A percentile compares a stretch with the other conserved stretches of the same genome.
Evolutionary conservation across 176 grass and related monocot genomes (phyloP).

Genomic region (Eremochloa ophiuroides): DNA sequence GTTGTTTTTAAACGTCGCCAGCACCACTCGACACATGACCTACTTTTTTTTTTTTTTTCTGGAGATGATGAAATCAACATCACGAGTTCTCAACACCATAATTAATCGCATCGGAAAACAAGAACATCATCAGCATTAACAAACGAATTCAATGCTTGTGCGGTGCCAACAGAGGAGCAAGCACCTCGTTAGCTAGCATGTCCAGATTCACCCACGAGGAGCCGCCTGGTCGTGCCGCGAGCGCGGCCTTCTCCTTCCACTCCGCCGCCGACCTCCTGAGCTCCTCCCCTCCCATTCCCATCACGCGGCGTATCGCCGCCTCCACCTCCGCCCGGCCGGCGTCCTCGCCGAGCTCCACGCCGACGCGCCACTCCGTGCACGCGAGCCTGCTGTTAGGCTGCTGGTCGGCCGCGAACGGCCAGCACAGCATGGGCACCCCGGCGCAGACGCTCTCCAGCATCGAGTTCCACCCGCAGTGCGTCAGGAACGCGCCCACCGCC

Average conservation of each 20-base stretch:
- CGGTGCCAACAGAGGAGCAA: neutral
- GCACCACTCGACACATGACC: too few relatives aligned
- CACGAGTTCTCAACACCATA: too few relatives aligned
- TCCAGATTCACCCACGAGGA: conserved; percentile 12
- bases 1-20: too few relatives aligned
- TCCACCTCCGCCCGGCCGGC: neutral
- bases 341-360: conserved; percentile 6
- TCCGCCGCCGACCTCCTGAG: neutral
- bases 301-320: neutral
- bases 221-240: neutral
- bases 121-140: too few relatives aligned
- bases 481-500: conserved; percentile 19
- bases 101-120: too few relatives aligned
- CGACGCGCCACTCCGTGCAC: conserved; percentile 18
- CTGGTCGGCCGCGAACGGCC: neutral
- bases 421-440: conserved; percentile 25
- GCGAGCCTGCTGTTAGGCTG: conserved; percentile 14
- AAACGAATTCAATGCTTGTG: neutral
- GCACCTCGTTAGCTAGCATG: neutral
- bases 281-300: conserved; percentile 5
- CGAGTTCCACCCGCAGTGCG: conserved; percentile 62
- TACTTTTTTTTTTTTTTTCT: too few relatives aligned
- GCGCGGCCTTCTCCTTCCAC: conserved; percentile 15
- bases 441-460: conserved; percentile 12
- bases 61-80: too few relatives aligned